Evolutionary conservation across 495 filamentous ascomycete species (phyloP), one percentile per base, ranked within the genome.

Genomic region (Lichina pygmaea): DNA sequence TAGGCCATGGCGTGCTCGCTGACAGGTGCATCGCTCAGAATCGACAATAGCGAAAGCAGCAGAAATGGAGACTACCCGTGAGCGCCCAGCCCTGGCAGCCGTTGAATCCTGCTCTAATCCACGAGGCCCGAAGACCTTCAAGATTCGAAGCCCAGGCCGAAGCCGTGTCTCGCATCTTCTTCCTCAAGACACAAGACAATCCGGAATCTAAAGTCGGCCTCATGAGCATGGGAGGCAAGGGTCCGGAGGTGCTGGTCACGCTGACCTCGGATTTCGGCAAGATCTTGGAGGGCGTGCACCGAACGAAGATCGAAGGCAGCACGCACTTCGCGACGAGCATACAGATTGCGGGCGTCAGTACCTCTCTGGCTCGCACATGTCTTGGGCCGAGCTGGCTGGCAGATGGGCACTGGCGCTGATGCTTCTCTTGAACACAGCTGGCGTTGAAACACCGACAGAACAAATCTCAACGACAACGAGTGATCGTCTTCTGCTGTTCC

Each of bases 371-470:
- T 4, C 15, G 12, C 15, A 40, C 38, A 40, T n/a, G 36, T 39
- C 36, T 11, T 39, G 11, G 36, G 36, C 36, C 11, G 36, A n/a
- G n/a, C 11, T 3, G 13, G 36, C 36, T 5, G 13, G 10, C 36
- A 15, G 36, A 39, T 11, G 11, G 36, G 11, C 13, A 15, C 10
- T 39, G 36, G 36, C 10, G 42, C 10, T 17, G 30, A 43, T 43
- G 43, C 17, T 46, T 33, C 46, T 43, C n/a, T 24, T 39, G 24
- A 31, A 9, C 16, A 41, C 48, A 93, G 83, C 71, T 97, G 46
- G 89, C 89, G n/a, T 69, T 97, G 51, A 97, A 95, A 65, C 89
- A 97, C 60, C 78, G 89, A 34, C 84, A 93, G 61, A 93, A 97
- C 61, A 94, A 93, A 55, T 80, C 79, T 34, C 86, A 94, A 60